A percentile compares a stretch with the other conserved stretches of the same genome.
These are phyloP conservation scores for Candida albicans DNA, from an alignment of 1,139 yeast species.

Conservation along the genomic window DNA sequence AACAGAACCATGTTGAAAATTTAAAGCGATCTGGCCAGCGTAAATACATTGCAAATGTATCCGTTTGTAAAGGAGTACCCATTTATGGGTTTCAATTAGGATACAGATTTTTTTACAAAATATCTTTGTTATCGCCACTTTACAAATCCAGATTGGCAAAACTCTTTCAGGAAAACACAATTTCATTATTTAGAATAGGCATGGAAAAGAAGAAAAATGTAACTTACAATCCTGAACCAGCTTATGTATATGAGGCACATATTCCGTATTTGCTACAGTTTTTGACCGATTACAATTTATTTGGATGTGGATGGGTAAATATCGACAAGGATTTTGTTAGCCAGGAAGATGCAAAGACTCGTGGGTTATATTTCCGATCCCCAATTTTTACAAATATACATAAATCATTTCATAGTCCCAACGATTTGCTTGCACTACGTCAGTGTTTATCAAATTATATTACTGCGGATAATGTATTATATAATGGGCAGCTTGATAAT, in stretches of 20 bases:
- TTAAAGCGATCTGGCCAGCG: slow-evolving; percentile 14
- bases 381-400: slow-evolving; percentile 28
- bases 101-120: slow-evolving; percentile 61
- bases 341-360: slow-evolving; percentile 7
- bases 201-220: slow-evolving; percentile 5
- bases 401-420: slow-evolving; percentile 4
- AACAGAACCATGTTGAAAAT: slow-evolving; percentile 11
- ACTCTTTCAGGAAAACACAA: slow-evolving; percentile 52
- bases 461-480: slow-evolving; percentile 25
- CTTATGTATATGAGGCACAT: slow-evolving; percentile 65
- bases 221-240: slow-evolving; percentile 4
- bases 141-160: slow-evolving; percentile 60
- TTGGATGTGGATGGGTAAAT: slow-evolving; percentile 79
- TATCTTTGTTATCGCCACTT: slow-evolving; percentile 65
- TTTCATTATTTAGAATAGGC: slow-evolving; percentile 18
- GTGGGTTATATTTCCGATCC: slow-evolving; percentile 34
- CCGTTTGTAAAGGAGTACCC: slow-evolving; percentile 73
- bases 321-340: slow-evolving; percentile 17
- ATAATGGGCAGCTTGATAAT: slow-evolving; percentile 11
- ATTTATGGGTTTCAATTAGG: slow-evolving; percentile 83
- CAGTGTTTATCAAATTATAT: slow-evolving; percentile 21
- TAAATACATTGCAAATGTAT: slow-evolving; percentile 62
- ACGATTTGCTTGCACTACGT: slow-evolving; percentile 9
- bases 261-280: slow-evolving; percentile 77
- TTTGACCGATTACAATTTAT: slow-evolving; percentile 76